Evolutionary conservation across 441 rosid species (phyloP), one percentile per base, ranked within the genome.

Genomic region (Pelargonium cotyledonis): DNA sequence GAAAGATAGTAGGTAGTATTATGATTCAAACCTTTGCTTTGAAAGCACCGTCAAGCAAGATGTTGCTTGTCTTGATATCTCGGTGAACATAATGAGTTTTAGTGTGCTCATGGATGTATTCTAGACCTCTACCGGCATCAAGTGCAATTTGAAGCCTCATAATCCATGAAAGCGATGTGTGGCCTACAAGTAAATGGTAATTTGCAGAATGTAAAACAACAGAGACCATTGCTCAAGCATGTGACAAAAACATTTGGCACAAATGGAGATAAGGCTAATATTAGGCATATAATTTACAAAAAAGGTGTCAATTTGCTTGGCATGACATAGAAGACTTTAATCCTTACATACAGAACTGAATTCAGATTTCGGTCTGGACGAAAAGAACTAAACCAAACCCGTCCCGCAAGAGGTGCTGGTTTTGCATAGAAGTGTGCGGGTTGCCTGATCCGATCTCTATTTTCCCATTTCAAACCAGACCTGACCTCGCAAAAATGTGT

Each of bases 91-190:
- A 95, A 79, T 86, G 97, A 64, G 85, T 89, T 81, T 91, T 95
- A 65, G 99, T 89, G 77, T 91, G 95, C 77, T 95, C 99, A 65
- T 95, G 99, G 72, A 95, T 87, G 84, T 95, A 95, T 69, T 95
- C 99, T 66, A 95, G 81, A 65, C 97, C 99, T 83, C 97, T 86
- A 65, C 96, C 97, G 15, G 96, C 86, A 70, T 91, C 97, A 26
- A 95, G 92, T 4, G 91, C 92, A 77, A 95, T 89, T 83, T 95
- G 96, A 72, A 90, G 78, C 79, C 97, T 85, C 91, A 85, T 87
- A 75, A 86, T 90, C 99, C 97, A 95, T 15, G 99, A 91, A 66
- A 95, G 85, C 7, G 89, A 79, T 2, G 96, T 85, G 77, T 88
- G 85, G 65, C 99, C 99, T 95, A 77, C 81, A 84, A 72, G 51